Evolutionary conservation across 2,329 filamentous ascomycete species (phyloP), one percentile per base, ranked within the genome.

Genomic region (Ophiostoma piceae): DNA sequence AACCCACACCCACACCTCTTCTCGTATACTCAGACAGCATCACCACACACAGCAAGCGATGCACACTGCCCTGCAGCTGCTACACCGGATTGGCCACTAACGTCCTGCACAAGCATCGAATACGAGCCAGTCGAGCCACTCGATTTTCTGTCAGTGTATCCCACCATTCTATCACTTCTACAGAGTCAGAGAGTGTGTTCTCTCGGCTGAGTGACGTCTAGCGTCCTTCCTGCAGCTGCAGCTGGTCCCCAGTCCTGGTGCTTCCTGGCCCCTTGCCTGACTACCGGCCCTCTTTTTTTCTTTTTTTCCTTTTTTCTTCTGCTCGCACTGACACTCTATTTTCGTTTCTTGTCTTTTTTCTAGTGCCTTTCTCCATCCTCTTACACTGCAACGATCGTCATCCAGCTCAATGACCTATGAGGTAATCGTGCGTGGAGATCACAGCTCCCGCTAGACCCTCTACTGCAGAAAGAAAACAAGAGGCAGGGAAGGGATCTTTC

Each of bases 81-180:
- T 37, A 62, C 65, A 5, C 57, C 67, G 69, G 69, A 70, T 70
- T 70, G 69, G 69, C 37, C 47, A 54, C 69, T 67, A 66, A 64
- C 69, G 16, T 35, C 62, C 67, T 71, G 67, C 69, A 71, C 57
- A 62, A 26, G 57, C 57, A 32, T 47, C 67, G 67, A 71, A 71
- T 71, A 71, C 69, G 69, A 71, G 69, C 12, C 57, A 29, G 16
- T 47, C 43, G 43, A 47, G 57, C 57, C 57, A 62, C 29, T 54
- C 35, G 26, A 35, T 29, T 51, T 67, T 39, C 22, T 22, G 11
- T 14, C 39, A 12, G 39, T 35, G 39, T 14, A 12, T 41, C 39
- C 11, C 39, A 41, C 39, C 39, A 26, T 26, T 57, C 43, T 47
- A 5, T n/a, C 9, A 26, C 8, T 26, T 26, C 16, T 14, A 22